Base-by-base conservation (phyloP, 176 grass and related monocot genomes). In the Pontederia crassipes region DNA sequence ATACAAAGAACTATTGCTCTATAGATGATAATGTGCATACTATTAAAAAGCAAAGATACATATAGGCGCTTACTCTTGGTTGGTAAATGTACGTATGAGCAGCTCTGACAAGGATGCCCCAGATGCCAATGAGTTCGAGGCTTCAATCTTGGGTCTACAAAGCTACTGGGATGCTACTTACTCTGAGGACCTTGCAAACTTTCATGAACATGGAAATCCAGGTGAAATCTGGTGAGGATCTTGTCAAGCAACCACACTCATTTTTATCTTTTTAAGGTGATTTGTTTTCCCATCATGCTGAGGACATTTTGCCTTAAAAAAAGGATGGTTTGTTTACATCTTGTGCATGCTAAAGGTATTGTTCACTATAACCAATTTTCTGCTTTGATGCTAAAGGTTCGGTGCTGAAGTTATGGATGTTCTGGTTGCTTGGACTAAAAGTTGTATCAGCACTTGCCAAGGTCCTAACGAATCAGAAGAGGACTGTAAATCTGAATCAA, bases 101-200 rank as follows among this genome's bases (percentile, higher is more conserved):
- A 97, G 93, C 67, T 92, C 89, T 40, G 93, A 97, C 66, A 91
- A 97, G 79, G 93, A 97, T 59, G 79, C 55, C 9, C 82, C 82
- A 2, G 82, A 83, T 55, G 70, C 79, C 17, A 61, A 28, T 16
- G 79, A 97, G 17, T 76, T 83, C 9, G 92, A 85, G 58, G 78
- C 93, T 4, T 77, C 65, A 2, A 68, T 90, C 68, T 49, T 85
- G 64, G 79, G 72, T 4, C 53, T 85, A 74, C 93, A 80, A 63
- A 91, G 69, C 61, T 97, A 76, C 9, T 89, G 86, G 72, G 81
- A 85, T 65, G 76, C 59, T 3, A 32, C 83, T 48, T 88, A 83
- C 50, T 70, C 81, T 1, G 93, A 97, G 28, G 81, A 91, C 55
- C 64, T 85, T 45, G 52, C 79, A 53, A 85, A 88, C 79, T 85